Conservation (phyloP, 2,329 filamentous ascomycete genomes). For the Fusarium tanahbumbuense region DNA sequence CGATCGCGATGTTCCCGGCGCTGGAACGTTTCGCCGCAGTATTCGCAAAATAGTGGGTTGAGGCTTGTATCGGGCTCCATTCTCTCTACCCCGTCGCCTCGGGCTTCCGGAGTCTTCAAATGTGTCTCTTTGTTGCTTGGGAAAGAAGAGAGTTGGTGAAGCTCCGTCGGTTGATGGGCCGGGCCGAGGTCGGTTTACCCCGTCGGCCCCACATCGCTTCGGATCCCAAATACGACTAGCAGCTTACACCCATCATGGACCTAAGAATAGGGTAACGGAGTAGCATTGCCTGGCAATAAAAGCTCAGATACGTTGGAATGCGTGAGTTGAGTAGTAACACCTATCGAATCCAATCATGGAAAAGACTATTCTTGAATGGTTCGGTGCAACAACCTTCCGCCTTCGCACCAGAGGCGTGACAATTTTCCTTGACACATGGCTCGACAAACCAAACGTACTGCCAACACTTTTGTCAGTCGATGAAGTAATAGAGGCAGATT, state of each 20-base stretch:
- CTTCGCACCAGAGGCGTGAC: not conserved
- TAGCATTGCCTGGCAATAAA: fast-evolving
- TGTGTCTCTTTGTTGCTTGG: no score
- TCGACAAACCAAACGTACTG: not conserved
- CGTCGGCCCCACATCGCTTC: not conserved
- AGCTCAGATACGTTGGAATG: fast-evolving
- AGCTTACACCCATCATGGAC: fast-evolving
- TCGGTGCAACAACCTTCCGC: not conserved
- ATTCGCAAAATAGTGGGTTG: not conserved
- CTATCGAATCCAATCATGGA: not conserved
- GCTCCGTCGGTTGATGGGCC: fast-evolving
- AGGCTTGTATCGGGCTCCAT: not conserved
- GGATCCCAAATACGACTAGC: not conserved
- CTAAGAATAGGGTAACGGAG: not conserved
- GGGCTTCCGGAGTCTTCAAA: no score
- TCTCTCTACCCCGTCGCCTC: not conserved
- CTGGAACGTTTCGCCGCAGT: not conserved
- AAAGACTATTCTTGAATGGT: not conserved
- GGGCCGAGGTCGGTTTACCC: not conserved
- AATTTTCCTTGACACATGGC: not conserved
- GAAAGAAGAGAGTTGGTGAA: not conserved
- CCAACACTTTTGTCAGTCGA: not conserved
- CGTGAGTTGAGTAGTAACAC: fast-evolving
- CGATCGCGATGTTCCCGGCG: constrained; percentile 8
- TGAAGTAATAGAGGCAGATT: not conserved